Conservation (phyloP, 2,329 filamentous ascomycete genomes). For the Microcyclospora tardicrescens region DNA sequence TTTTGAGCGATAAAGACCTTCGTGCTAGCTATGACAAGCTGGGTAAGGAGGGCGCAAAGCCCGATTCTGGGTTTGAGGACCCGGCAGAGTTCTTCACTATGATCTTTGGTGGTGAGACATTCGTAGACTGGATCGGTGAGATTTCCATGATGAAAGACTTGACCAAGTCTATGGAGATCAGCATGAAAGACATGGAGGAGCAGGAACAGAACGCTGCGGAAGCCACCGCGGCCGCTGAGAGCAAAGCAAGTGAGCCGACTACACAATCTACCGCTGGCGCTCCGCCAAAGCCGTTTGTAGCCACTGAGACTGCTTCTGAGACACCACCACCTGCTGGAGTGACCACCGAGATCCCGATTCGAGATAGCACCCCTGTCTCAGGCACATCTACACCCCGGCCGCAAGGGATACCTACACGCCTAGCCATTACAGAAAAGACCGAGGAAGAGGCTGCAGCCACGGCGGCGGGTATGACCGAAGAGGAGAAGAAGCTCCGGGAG, state of each 20-base stretch:
- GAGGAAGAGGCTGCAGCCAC: slow-evolving; percentile 60
- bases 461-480: slow-evolving; percentile 52
- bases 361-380: slow-evolving; percentile 11
- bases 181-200: slow-evolving; percentile 67
- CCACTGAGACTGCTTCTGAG: slow-evolving; percentile 8
- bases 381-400: slow-evolving; percentile 38
- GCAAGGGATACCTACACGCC: slow-evolving; percentile 57
- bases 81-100: slow-evolving; percentile 95
- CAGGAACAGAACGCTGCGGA: slow-evolving; percentile 40
- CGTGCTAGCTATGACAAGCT: slow-evolving; percentile 91
- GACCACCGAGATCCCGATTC: slow-evolving; percentile 3
- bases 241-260: slow-evolving; percentile 26
- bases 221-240: slow-evolving; percentile 40
- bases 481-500: slow-evolving; percentile 62
- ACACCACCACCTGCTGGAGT: slow-evolving; percentile 6
- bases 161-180: slow-evolving; percentile 96
- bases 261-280: slow-evolving; percentile 4
- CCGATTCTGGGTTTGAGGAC: slow-evolving; percentile 82
- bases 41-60: slow-evolving; percentile 89
- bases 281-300: slow-evolving; percentile 2
- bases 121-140: slow-evolving; percentile 93
- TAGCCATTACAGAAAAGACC: slow-evolving; percentile 76
- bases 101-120: slow-evolving; percentile 95
- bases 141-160: slow-evolving; percentile 98
- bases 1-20: slow-evolving; percentile 76